Base-by-base conservation (phyloP, 805 yeast genomes). In the Kuraishia ogatae region DNA sequence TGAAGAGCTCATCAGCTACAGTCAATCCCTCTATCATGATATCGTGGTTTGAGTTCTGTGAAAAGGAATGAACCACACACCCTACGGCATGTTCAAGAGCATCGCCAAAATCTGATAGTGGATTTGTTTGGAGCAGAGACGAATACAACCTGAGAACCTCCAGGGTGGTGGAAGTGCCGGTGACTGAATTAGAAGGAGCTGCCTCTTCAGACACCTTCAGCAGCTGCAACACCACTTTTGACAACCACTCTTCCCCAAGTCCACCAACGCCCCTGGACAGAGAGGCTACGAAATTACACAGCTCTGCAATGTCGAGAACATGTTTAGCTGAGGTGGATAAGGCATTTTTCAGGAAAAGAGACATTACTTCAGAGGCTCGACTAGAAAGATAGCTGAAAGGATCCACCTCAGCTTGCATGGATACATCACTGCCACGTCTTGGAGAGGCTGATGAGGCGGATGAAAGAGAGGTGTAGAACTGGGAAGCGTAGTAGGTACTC, bases 71-170 rank as follows among this genome's bases (percentile, higher is more conserved):
- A 3, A 58, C 52, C 5, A 68, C 53, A 50, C 61, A 64, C 1
- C 56, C 54, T 7, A 67, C 23, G 2, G 69, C 53, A 17, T 46
- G 53, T 1, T 47, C n/a, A 15, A 69, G 57, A 43, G 68, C 67
- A 21, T 60, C 39, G 1, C 70, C 75, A 54, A 75, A 66, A 48
- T 58, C 63, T 23, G 62, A 54, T 39, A 75, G 53, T 2, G 67
- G 59, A 55, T 71, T 73, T 11, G 64, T 63, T 5, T 58, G 53
- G n/a, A 75, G 56, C 1, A 74, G 56, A 1, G 70, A 61, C 2
- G 71, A 63, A 54, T 74, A 75, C 53, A 76, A 71, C 54, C 62
- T 72, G 51, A 72, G 56, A 23, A 69, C 57, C 20, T 71, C 76
- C 28, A 35, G 6, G 17, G 43, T 35, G 43, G 43, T 35, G 3